Base-by-base conservation (phyloP, 2,329 filamentous ascomycete species). In the Hypoxylon sp. region DNA sequence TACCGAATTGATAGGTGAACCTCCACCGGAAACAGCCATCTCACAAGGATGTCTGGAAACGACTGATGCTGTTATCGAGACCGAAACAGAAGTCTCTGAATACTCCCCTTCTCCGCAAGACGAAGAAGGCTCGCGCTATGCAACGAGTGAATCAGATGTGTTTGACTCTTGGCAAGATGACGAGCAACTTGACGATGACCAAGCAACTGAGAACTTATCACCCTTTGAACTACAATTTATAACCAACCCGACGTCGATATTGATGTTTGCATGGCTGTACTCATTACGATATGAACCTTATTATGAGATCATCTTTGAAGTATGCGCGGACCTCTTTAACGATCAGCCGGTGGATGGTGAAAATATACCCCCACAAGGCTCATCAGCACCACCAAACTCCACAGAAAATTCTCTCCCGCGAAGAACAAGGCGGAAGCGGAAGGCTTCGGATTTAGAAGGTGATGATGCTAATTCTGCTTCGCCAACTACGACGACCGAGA, bases 211-310 rank as follows among this genome's bases (percentile, higher is more conserved):
- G 19, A 35, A 11, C 6, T 10, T n/a, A 37, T 11, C 29, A 37
- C 5, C 33, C 31, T n/a, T 13, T 5, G 31, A 24, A 5, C 4
- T 10, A 22, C 33, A 37, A n/a, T 3, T 22, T 8, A 8, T n/a
- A 29, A 22, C n/a, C 11, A 13, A n/a, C 24, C 37, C 9, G 10
- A 39, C 31, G 24, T 13, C n/a, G 3, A 3, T 53, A 2, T 26
- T 53, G 19, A 26, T 53, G 24, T 39, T 11, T 2, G 3, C n/a
- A n/a, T 53, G 51, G 51, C 33, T 53, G 13, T 17, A 53, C 26
- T 39, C 51, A 14, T 26, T 53, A 26, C 17, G 39, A 26, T 33
- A 39, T 39, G 51, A 53, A 1, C 51, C 17, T 9, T 14, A 53
- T 10, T 39, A 53, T n/a, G 11, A 26, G 26, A 39, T 39, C 3